Percentiles rank a stretch among this genome's conserved stretches.
Conservation (phyloP, 75 land plant genomes). For the Pinus tabuliformis region DNA sequence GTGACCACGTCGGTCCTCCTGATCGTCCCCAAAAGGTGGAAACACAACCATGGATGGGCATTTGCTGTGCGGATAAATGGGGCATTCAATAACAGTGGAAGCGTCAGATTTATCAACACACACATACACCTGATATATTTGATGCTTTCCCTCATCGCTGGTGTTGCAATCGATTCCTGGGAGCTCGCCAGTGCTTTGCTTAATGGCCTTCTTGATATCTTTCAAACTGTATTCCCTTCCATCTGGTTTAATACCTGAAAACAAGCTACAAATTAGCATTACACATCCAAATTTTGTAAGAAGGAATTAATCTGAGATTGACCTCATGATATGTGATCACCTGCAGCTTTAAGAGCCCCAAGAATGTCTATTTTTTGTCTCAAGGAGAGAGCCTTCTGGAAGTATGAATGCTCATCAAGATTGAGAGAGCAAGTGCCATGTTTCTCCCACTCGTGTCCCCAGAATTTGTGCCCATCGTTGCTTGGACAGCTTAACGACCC, state of each 20-base stretch:
- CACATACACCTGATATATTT: conserved; percentile 68
- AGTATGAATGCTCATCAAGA: conserved; percentile 33
- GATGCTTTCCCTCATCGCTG: conserved; percentile 43
- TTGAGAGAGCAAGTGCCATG: conserved; percentile 63
- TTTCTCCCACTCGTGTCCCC: conserved; percentile 60
- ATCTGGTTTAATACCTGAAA: conserved; percentile 40
- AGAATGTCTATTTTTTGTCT: conserved; percentile 13
- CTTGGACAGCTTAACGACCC: conserved; percentile 46
- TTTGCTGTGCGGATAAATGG: conserved; percentile 25
- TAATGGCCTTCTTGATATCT: conserved; percentile 42
- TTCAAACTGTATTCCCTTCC: conserved; percentile 35
- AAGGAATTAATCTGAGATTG: neutral
- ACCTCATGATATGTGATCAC: neutral
- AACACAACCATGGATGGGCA: conserved; percentile 26
- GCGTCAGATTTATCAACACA: conserved; percentile 68
- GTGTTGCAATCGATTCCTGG: conserved; percentile 77
- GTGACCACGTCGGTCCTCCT: too few species aligned
- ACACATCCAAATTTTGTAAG: too few species aligned
- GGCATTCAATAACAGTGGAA: conserved; percentile 61
- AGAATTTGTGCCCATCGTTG: conserved; percentile 31
- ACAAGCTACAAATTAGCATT: neutral
- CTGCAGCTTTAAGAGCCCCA: conserved; percentile 6
- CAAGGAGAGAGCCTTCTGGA: conserved; percentile 29
- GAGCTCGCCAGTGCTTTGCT: conserved; percentile 24
- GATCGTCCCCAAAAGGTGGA: conserved; percentile 5